Conservation (phyloP, 257 asterid genomes). For the Solanum appendiculatum region DNA sequence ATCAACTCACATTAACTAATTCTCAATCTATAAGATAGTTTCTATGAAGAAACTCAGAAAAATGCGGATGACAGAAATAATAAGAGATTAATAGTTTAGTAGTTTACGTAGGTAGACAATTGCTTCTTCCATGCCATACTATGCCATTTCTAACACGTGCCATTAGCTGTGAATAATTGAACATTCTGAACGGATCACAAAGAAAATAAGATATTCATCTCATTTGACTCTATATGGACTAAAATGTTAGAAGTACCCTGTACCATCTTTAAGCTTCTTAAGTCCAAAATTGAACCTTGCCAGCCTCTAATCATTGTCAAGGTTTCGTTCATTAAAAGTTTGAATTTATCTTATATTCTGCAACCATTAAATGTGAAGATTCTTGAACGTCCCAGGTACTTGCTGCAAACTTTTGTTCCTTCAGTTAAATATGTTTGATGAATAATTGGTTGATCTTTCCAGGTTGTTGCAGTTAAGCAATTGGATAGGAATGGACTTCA, state of each 20-base stretch:
- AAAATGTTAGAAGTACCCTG: neutral
- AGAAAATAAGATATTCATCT: neutral
- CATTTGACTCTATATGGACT: neutral
- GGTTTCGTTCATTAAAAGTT: neutral
- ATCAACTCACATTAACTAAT: neutral
- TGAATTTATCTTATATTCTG: neutral
- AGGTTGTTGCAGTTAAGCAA: constrained; percentile 95
- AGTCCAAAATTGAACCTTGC: neutral
- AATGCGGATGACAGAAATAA: neutral
- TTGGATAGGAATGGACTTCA: constrained; percentile 97
- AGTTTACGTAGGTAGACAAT: neutral
- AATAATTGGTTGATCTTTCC: constrained; percentile 11
- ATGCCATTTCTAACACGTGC: neutral
- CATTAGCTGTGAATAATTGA: neutral
- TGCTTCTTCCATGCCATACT: neutral
- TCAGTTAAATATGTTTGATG: neutral
- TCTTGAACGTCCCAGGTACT: neutral
- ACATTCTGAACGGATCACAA: neutral
- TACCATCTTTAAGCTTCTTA: neutral
- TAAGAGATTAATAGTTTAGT: neutral
- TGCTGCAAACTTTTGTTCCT: neutral
- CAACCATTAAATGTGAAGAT: neutral
- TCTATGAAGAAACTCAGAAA: neutral
- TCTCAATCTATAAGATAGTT: neutral
- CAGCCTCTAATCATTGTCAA: neutral